A percentile compares a stretch with the other conserved stretches of the same genome.
Conservation (phyloP, 345 rosid genomes). For the Pistacia atlantica region DNA sequence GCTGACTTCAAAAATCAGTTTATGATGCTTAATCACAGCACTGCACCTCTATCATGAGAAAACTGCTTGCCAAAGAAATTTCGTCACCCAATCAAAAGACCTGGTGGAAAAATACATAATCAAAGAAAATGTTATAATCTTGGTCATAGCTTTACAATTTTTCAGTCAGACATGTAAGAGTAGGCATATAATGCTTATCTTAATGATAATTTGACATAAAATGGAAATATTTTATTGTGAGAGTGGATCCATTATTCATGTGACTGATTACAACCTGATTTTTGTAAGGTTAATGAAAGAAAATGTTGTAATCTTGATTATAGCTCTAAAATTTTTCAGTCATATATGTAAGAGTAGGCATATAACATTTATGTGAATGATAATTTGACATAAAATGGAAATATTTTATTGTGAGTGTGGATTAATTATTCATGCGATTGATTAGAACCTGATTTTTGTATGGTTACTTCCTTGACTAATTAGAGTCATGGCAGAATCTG, state of each 20-base stretch:
- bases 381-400: not conserved
- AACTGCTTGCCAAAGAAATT: not conserved
- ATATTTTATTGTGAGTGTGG: not conserved
- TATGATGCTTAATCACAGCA: not conserved
- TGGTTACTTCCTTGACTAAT: not conserved
- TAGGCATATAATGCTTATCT: not conserved
- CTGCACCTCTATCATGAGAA: not conserved
- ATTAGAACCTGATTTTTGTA: not conserved
- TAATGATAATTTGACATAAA: not conserved
- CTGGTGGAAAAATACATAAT: not conserved
- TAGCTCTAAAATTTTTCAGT: not conserved
- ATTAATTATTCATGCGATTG: not conserved
- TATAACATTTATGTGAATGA: not conserved
- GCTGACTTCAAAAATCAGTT: not conserved
- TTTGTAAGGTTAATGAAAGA: not conserved
- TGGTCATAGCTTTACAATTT: too few relatives aligned
- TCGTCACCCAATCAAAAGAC: not conserved
- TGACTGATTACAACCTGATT: not conserved
- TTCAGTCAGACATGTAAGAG: not conserved
- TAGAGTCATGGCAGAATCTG: not conserved
- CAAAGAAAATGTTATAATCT: too few relatives aligned
- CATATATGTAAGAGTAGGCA: not conserved
- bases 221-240: not conserved
- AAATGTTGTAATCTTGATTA: too few relatives aligned
- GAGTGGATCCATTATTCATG: not conserved